Percentiles rank a stretch among this genome's conserved stretches.
These are phyloP conservation scores for Meyerozyma smithsonii DNA, from an alignment of 1,139 yeast species.

Conservation along the genomic window DNA sequence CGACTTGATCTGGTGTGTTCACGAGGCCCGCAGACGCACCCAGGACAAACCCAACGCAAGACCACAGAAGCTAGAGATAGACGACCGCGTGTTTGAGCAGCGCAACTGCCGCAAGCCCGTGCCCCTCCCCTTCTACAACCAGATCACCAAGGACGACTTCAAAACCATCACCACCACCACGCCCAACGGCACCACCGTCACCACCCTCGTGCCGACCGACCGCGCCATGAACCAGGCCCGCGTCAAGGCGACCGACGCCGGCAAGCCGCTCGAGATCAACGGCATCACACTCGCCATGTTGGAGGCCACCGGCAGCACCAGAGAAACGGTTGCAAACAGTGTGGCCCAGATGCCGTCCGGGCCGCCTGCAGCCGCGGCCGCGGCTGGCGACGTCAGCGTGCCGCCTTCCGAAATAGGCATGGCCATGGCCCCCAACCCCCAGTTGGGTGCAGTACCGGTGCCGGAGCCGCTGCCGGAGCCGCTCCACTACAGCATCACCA, in stretches of 20 bases:
- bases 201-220: constrained; percentile 84
- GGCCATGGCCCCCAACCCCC: constrained; percentile 1
- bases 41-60: constrained; percentile 37
- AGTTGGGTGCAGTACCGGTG: constrained; percentile 3
- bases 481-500: constrained; percentile 9
- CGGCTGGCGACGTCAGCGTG: constrained; percentile 7
- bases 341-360: constrained; percentile 1
- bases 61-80: constrained; percentile 6
- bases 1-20: constrained; percentile 92
- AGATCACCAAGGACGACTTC: constrained; percentile 88
- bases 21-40: constrained; percentile 83
- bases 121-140: constrained; percentile 90
- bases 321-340: constrained; percentile 14
- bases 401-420: constrained; percentile 4
- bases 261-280: constrained; percentile 62
- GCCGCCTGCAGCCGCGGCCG: constrained; percentile 3
- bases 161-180: constrained; percentile 81
- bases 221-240: constrained; percentile 59
- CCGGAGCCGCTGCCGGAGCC: constrained; percentile 12
- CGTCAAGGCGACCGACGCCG: constrained; percentile 49
- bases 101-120: constrained; percentile 31
- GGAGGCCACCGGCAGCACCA: constrained; percentile 72
- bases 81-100: constrained; percentile 1
- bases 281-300: constrained; percentile 80
- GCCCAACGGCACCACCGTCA: constrained; percentile 88